Conservation (phyloP, 768 basidiomycete species). For the Clathrus columnatus region DNA sequence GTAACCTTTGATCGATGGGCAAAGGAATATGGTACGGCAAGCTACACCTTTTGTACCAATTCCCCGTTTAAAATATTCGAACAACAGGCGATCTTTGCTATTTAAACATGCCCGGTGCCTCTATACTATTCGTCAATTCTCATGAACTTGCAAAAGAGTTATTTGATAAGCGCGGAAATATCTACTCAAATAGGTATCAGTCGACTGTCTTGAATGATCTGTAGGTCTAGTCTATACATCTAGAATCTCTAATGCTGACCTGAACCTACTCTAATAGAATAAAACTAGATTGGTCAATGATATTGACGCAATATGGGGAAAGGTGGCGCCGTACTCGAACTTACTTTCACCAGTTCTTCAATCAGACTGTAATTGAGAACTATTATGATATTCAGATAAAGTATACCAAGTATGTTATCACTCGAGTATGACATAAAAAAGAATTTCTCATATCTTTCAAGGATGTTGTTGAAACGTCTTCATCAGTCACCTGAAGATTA, state of each 20-base stretch:
- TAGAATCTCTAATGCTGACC: neutral
- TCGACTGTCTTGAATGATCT: constrained; percentile 13
- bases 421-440: neutral
- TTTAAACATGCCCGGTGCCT: constrained; percentile 4
- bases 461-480: neutral
- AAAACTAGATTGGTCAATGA: constrained; percentile 39
- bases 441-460: neutral
- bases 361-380: constrained; percentile 30
- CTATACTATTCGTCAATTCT: constrained; percentile 14
- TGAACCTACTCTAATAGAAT: neutral
- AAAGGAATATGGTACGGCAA: neutral
- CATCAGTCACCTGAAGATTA: constrained; percentile 5
- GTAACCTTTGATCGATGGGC: neutral
- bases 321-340: constrained; percentile 31
- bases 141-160: constrained; percentile 14
- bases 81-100: constrained; percentile 16
- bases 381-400: constrained; percentile 39
- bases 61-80: neutral
- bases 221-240: constrained; percentile 1
- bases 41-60: neutral
- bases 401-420: constrained; percentile 28
- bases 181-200: constrained; percentile 16
- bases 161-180: constrained; percentile 13
- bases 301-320: constrained; percentile 44
- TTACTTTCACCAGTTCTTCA: constrained; percentile 45